Percentiles rank a stretch among this genome's conserved stretches.
Conservation (phyloP, 2,329 filamentous ascomycete species). For the Phialophora chinensis region DNA sequence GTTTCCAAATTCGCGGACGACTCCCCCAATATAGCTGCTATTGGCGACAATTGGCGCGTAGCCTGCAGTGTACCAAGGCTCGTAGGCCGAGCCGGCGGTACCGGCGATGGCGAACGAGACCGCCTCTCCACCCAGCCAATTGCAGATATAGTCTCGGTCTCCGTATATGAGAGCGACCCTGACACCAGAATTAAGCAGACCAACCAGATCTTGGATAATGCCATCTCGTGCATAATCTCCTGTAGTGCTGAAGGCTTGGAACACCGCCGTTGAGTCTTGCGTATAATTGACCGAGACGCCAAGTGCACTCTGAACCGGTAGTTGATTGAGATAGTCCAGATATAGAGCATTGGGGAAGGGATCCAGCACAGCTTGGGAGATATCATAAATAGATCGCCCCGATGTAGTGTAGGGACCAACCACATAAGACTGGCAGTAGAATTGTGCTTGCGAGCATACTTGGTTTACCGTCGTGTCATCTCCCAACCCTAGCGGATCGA, state of each 20-base stretch:
- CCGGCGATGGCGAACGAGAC: constrained; percentile 53
- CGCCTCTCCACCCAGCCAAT: constrained; percentile 56
- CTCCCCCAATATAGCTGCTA: constrained; percentile 55
- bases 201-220: constrained; percentile 40
- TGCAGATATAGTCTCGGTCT: constrained; percentile 44
- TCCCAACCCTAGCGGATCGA: constrained; percentile 39
- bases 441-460: constrained; percentile 40
- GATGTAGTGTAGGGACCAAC: constrained; percentile 48
- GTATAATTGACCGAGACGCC: constrained; percentile 58
- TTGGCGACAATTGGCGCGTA: constrained; percentile 58
- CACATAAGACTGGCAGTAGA: constrained; percentile 46
- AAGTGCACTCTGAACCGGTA: constrained; percentile 61
- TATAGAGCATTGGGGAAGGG: constrained; percentile 65
- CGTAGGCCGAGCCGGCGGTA: constrained; percentile 34
- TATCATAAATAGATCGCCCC: constrained; percentile 59
- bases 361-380: constrained; percentile 61
- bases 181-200: constrained; percentile 47
- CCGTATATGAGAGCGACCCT: constrained; percentile 55
- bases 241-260: constrained; percentile 37
- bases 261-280: constrained; percentile 44
- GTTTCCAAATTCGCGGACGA: constrained; percentile 46
- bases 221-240: constrained; percentile 42
- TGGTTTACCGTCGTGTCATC: constrained; percentile 37
- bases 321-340: constrained; percentile 63
- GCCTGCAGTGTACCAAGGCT: constrained; percentile 47